Base-by-base conservation (phyloP, 768 basidiomycete genomes). In the Albatrellus ellisii region DNA sequence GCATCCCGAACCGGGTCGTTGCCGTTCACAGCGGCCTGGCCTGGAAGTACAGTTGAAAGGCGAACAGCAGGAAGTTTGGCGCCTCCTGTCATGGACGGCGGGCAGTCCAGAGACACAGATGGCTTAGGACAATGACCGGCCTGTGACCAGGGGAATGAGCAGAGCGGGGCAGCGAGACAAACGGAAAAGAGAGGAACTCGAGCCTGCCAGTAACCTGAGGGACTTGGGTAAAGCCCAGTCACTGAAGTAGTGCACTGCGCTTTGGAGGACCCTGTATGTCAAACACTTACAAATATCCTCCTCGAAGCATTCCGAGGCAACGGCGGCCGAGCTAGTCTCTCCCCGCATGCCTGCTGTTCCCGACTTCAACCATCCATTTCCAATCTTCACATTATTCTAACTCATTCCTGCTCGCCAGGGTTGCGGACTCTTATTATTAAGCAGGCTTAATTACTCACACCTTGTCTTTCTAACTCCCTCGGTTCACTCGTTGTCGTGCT, bases 61-160 rank as follows among this genome's bases (percentile, higher is more conserved):
- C 73, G 76, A 48, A 73, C 65, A 44, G 72, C 64, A 51, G 73
- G 71, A 39, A 62, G 45, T 43, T 50, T 53, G 45, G 58, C 45
- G 28, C 43, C 31, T 37, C 52, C 58, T 43, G 58, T 52, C 59
- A 60, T 62, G 45, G 46, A 39, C 41, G 47, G 43, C 36, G 33
- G 28, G 26, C 12, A 9, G 27, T 21, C 35, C 36, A 39, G 44
- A 36, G 46, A 43, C 41, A 18, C 41, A 46, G 41, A 17, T 32
- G 14, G 33, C 34, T n/a, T n/a, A 20, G 18, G 34, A 20, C 40
- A 33, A 42, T n/a, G 26, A n/a, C 28, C 31, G 31, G 43, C 31
- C 10, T 14, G 6, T 4, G n/a, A n/a, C 28, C 9, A 17, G 6
- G 29, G 17, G 6, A 31, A 17, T 17, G 18, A 10, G 35, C 15